Conservation (phyloP, 1,284 basidiomycete species). For the Pseudozyma thailandica region DNA sequence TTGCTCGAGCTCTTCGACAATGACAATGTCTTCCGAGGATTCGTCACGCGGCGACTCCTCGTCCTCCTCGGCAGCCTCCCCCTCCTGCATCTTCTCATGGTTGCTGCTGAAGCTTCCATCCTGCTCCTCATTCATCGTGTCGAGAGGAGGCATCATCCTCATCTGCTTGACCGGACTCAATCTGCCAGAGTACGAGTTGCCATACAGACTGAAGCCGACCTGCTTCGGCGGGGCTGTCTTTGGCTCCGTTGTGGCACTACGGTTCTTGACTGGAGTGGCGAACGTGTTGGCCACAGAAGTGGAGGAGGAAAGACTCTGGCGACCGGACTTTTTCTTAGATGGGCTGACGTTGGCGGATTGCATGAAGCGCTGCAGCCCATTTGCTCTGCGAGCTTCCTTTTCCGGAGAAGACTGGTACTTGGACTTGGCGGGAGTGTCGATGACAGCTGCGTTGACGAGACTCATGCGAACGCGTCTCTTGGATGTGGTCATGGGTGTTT, state of each 20-base stretch:
- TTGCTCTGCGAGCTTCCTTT: slow-evolving; percentile 31
- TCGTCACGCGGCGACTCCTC: slow-evolving; percentile 9
- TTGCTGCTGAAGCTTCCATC: slow-evolving; percentile 35
- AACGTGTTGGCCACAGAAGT: slow-evolving; percentile 20
- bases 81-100: slow-evolving; percentile 4
- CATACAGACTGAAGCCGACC: slow-evolving; percentile 40
- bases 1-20: slow-evolving; percentile 42
- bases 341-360: slow-evolving; percentile 40
- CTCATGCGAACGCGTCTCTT: slow-evolving; percentile 43
- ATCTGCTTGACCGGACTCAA: slow-evolving; percentile 51
- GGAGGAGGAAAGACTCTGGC: slow-evolving; percentile 34
- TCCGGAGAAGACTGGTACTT: slow-evolving; percentile 20
- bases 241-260: slow-evolving; percentile 12
- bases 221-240: slow-evolving; percentile 49
- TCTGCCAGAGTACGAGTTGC: slow-evolving; percentile 23
- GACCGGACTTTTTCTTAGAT: slow-evolving; percentile 18
- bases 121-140: slow-evolving; percentile 45
- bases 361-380: slow-evolving; percentile 35
- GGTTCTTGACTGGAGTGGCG: slow-evolving; percentile 34
- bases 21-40: slow-evolving; percentile 35
- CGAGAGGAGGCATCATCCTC: slow-evolving; percentile 44
- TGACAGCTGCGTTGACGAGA: slow-evolving; percentile 45
- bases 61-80: neutral
- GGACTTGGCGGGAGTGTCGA: slow-evolving; percentile 38
- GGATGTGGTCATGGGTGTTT: slow-evolving; percentile 11